Conservation (phyloP, 2,329 filamentous ascomycete species). For the Cyanodermella asteris region DNA sequence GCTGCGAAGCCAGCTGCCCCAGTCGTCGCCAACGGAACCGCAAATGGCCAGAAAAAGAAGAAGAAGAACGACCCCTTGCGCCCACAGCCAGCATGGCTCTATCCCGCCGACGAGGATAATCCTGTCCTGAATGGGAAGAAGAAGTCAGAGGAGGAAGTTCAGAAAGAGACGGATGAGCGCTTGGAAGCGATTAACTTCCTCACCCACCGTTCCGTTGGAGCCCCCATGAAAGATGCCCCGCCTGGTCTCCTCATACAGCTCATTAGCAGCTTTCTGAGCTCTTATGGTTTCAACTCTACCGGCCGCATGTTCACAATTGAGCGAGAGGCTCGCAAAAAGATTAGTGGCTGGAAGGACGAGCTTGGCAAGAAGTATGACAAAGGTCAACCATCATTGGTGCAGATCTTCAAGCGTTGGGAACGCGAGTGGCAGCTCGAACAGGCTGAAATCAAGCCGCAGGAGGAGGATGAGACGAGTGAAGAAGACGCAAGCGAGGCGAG, state of each 20-base stretch:
- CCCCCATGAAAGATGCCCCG: slow-evolving; percentile 16
- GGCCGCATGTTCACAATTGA: slow-evolving; percentile 42
- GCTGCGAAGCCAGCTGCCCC: slow-evolving; percentile 14
- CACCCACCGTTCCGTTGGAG: slow-evolving; percentile 5
- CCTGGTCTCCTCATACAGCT: slow-evolving; percentile 43
- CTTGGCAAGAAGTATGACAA: slow-evolving; percentile 11
- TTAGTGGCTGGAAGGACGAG: slow-evolving; percentile 24
- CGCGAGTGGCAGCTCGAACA: slow-evolving; percentile 11
- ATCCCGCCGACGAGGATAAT: slow-evolving; percentile 9
- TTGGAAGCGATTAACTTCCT: slow-evolving; percentile 7
- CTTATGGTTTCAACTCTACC: slow-evolving; percentile 41
- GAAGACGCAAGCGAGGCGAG: slow-evolving; percentile 3
- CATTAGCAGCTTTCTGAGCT: slow-evolving; percentile 42
- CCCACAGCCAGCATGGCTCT: slow-evolving; percentile 10
- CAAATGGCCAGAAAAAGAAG: slow-evolving; percentile 7
- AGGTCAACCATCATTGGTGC: slow-evolving; percentile 14
- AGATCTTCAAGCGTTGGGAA: slow-evolving; percentile 19
- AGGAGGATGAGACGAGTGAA: slow-evolving; percentile 6
- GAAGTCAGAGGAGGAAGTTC: slow-evolving; percentile 5
- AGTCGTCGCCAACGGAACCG: slow-evolving; percentile 13
- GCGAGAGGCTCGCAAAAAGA: slow-evolving; percentile 19
- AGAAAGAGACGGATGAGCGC: slow-evolving; percentile 6
- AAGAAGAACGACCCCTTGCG: slow-evolving; percentile 8
- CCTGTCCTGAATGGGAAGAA: slow-evolving; percentile 8
- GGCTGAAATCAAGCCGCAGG: slow-evolving; percentile 7